Conservation (phyloP, 2,329 filamentous ascomycete species). For the Exserohilum turcica region DNA sequence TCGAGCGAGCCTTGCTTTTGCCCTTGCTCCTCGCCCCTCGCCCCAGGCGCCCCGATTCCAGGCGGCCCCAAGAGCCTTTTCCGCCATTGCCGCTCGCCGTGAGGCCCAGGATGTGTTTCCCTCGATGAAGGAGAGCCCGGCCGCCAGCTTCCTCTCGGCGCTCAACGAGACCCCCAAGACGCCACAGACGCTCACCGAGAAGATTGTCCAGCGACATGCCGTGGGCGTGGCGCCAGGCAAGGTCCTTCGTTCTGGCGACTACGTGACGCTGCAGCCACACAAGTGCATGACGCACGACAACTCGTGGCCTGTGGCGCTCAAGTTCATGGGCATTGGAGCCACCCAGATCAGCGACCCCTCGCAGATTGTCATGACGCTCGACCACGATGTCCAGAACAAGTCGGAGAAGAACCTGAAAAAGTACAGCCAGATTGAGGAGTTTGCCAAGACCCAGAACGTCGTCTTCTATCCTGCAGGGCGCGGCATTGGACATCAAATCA, state of each 20-base stretch:
- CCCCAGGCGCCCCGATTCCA: constrained; percentile 30
- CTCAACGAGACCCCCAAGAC: constrained; percentile 57
- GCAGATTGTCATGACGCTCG: constrained; percentile 82
- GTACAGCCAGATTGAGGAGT: constrained; percentile 79
- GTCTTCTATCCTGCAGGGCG: constrained; percentile 76
- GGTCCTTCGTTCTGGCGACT: constrained; percentile 78
- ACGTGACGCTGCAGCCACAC: constrained; percentile 74
- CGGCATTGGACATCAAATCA: constrained; percentile 90
- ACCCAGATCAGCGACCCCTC: constrained; percentile 70
- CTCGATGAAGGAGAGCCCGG: constrained; percentile 64
- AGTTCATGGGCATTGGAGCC: constrained; percentile 84
- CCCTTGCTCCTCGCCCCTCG: constrained; percentile 33
- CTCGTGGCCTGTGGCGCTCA: constrained; percentile 73
- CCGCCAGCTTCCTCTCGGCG: constrained; percentile 73
- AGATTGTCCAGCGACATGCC: constrained; percentile 84
- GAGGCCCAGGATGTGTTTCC: constrained; percentile 58
- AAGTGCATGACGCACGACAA: constrained; percentile 89
- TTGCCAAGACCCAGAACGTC: constrained; percentile 78
- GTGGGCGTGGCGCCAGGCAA: constrained; percentile 78
- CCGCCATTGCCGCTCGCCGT: constrained; percentile 25
- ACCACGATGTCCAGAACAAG: constrained; percentile 89
- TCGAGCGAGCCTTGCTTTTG: too few species aligned
- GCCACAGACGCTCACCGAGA: constrained; percentile 86
- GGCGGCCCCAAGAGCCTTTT: constrained; percentile 34
- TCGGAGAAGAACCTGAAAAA: constrained; percentile 79